Evolutionary conservation across 2,329 filamentous ascomycete species (phyloP), one percentile per base, ranked within the genome.

Genomic region (Emericellopsis cladophorae): DNA sequence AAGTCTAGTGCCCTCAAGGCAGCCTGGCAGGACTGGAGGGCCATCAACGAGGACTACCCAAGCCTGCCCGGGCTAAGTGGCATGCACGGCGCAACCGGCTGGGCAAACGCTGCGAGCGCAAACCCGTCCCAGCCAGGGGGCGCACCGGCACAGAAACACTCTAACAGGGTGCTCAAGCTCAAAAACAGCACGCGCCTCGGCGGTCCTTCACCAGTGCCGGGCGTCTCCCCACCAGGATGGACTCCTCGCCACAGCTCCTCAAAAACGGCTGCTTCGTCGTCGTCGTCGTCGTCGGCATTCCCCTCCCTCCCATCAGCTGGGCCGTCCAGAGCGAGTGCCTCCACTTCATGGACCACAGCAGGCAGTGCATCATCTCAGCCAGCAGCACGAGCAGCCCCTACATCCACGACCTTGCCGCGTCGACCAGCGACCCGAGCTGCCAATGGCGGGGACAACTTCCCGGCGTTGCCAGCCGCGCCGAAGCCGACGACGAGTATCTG

Each of bases 21-120:
- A 51, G 86, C 89, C 1, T 95, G 90, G 88, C 86, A 87, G 50
- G 85, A 95, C 60, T 95, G 90, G 86, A 85, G 86, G 37, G 88
- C 88, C 31, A 92, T 94, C 62, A 93, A 94, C 49, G 89, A 95
- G 60, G 89, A 95, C 57, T 96, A 95, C 50, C 90, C 90, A 1
- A 86, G 84, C 2, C 67, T 96, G 1, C 89, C 90, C 1, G 82
- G 83, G 0, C 72, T 85, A 1, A 74, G 75, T 41, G 81, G 82
- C 39, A 76, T 81, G 60, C 71, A 79, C 31, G 79, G 80, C 22
- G 70, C 67, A 4, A 72, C 73, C 0, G 74, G 74, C 44, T 76
- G 82, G 78, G 78, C 59, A 47, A 66, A 56, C 35, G 84, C 70
- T 0, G 76, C 76, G 0, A 66, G 58, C 44, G 75, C 58, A 65